A percentile compares a stretch with the other conserved stretches of the same genome.
These are phyloP conservation scores for Sicyos edulis DNA, from an alignment of 306 rosid species.

Conservation along the genomic window DNA sequence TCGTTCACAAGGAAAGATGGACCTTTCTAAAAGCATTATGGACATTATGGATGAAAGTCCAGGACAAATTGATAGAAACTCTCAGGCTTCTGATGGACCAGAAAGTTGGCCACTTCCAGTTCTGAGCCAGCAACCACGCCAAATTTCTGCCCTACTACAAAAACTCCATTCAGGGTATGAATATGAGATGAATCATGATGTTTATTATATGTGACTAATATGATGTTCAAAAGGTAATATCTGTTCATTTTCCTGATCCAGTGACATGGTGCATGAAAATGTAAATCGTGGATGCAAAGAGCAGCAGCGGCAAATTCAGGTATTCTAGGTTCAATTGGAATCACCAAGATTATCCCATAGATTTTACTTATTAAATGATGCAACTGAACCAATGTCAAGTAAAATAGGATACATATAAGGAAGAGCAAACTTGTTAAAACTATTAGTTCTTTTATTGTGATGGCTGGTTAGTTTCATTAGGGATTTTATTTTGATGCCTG, in stretches of 20 bases:
- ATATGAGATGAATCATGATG: conserved; percentile 11
- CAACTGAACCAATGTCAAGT: not conserved
- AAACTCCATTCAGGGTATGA: conserved; percentile 87
- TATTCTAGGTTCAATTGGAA: conserved; percentile 25
- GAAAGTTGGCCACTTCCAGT: conserved; percentile 90
- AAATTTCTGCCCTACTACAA: conserved; percentile 75
- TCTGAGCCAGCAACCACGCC: conserved; percentile 82
- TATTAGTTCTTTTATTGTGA: not conserved
- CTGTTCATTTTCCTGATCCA: conserved; percentile 29
- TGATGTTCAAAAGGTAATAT: conserved; percentile 17
- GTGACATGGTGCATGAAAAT: conserved; percentile 75
- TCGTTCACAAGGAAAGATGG: conserved; percentile 56
- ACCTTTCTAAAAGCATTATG: conserved; percentile 46
- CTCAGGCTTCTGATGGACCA: conserved; percentile 49
- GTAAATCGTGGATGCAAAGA: conserved; percentile 85
- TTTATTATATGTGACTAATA: conserved; percentile 14
- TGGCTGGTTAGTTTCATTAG: conserved; percentile 6
- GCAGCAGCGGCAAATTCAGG: conserved; percentile 96
- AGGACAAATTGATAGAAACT: conserved; percentile 42
- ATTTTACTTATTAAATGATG: not conserved
- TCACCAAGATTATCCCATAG: not conserved
- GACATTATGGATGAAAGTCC: conserved; percentile 62
- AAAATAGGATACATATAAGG: not conserved
- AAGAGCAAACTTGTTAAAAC: conserved; percentile 3
- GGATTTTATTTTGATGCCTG: not conserved